Conservation (phyloP, 1,284 basidiomycete species). For the Malassezia cuniculi region DNA sequence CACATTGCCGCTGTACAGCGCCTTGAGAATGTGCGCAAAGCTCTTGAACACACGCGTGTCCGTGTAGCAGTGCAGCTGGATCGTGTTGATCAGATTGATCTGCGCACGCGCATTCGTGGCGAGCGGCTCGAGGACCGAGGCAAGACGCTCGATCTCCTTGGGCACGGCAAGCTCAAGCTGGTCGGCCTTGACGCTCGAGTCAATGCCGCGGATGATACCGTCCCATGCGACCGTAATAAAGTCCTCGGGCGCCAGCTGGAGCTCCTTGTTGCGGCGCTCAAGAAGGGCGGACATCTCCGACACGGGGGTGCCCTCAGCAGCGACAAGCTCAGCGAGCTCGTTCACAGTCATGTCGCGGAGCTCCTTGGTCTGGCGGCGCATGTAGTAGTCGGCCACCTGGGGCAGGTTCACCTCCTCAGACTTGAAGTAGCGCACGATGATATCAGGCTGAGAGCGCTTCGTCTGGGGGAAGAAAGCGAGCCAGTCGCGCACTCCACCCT, state of each 20-base stretch:
- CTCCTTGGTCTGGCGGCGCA: constrained; percentile 22
- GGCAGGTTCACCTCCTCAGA: constrained; percentile 54
- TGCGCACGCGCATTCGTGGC: constrained; percentile 72
- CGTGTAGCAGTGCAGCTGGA: constrained; percentile 75
- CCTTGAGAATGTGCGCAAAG: constrained; percentile 81
- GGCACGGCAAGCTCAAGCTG: constrained; percentile 73
- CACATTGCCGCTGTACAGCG: constrained; percentile 81
- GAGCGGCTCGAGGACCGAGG: constrained; percentile 75
- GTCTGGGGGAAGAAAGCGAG: constrained; percentile 72
- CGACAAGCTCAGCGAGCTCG: constrained; percentile 54
- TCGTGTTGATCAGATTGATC: constrained; percentile 53
- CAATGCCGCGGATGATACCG: constrained; percentile 70
- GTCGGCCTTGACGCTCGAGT: constrained; percentile 74
- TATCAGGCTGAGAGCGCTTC: constrained; percentile 55
- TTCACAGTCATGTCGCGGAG: constrained; percentile 50
- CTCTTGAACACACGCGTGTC: constrained; percentile 84
- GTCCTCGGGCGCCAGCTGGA: constrained; percentile 48
- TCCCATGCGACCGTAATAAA: constrained; percentile 79
- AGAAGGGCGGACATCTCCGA: constrained; percentile 19
- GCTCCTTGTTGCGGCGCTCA: constrained; percentile 11
- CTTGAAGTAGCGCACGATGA: constrained; percentile 73
- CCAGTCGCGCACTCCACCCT: constrained; percentile 72
- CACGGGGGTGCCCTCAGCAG: constrained; percentile 34
- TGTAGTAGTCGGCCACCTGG: constrained; percentile 54
- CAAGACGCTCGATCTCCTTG: constrained; percentile 71